Evolutionary conservation across 2,329 filamentous ascomycete genomes (phyloP).

Genomic region (Aspergillus fischeri): DNA sequence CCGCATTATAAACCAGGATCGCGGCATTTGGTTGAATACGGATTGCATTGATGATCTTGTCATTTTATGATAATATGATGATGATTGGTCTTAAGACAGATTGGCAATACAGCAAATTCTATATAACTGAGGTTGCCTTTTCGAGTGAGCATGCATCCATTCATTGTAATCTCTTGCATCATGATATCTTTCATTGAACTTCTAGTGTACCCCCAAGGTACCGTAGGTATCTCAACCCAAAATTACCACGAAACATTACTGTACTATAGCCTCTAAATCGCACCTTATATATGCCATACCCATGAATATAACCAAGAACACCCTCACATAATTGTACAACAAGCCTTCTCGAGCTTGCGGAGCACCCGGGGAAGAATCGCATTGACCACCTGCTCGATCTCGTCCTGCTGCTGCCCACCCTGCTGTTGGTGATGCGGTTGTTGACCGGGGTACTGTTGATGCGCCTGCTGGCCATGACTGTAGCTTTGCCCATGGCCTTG

Average conservation of each 20-base stretch:
- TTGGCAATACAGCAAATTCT: neutral
- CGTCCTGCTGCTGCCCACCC: slow-evolving; percentile 52
- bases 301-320: neutral
- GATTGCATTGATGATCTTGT: neutral
- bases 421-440: slow-evolving; percentile 33
- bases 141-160: neutral
- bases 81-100: neutral
- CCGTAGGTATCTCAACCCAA: neutral
- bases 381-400: slow-evolving; percentile 58
- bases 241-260: neutral
- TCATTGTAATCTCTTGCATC: neutral
- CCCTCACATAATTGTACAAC: slow-evolving; percentile 70
- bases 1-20: neutral
- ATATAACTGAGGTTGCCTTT: too few species aligned
- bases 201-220: neutral
- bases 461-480: slow-evolving; percentile 31
- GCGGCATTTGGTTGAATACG: neutral
- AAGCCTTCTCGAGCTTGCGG: slow-evolving; percentile 62
- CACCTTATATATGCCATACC: neutral
- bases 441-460: slow-evolving; percentile 40
- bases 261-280: slow-evolving; percentile 1
- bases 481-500: slow-evolving; percentile 42
- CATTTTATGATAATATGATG: neutral
- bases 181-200: neutral
- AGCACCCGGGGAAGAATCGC: slow-evolving; percentile 59